Conservation (phyloP, 2,329 filamentous ascomycete genomes). For the Arthrocladium fulminans region DNA sequence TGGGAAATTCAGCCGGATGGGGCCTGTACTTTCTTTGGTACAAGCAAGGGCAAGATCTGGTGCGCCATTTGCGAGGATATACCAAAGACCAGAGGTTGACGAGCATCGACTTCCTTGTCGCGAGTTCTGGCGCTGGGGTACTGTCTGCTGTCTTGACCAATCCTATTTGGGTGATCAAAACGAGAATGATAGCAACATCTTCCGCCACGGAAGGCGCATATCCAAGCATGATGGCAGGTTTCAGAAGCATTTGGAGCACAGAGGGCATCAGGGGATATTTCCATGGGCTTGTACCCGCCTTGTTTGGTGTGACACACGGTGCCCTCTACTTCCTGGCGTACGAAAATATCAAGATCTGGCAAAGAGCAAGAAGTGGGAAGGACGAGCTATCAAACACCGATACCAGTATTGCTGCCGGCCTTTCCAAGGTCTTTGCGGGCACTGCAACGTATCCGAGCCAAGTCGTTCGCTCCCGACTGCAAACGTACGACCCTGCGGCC, state of each 20-base stretch:
- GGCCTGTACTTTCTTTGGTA: constrained; percentile 82
- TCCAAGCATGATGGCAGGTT: constrained; percentile 63
- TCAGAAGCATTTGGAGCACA: constrained; percentile 53
- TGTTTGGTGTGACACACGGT: constrained; percentile 83
- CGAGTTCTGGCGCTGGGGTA: constrained; percentile 61
- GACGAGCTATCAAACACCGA: constrained; percentile 58
- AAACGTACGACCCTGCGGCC: constrained; percentile 59
- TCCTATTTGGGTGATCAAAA: constrained; percentile 97
- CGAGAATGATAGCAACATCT: constrained; percentile 86
- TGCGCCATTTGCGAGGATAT: constrained; percentile 35
- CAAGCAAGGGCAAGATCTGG: constrained; percentile 48
- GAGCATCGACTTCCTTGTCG: constrained; percentile 69
- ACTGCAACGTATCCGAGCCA: constrained; percentile 90
- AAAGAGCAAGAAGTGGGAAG: constrained; percentile 24
- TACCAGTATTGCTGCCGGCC: constrained; percentile 69
- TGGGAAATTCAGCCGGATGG: constrained; percentile 88
- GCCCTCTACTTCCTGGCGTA: constrained; percentile 96
- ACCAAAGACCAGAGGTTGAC: constrained; percentile 23
- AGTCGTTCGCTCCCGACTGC: constrained; percentile 76
- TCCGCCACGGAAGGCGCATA: constrained; percentile 69
- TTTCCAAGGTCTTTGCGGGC: constrained; percentile 82
- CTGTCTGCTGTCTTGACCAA: constrained; percentile 79
- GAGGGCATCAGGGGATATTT: constrained; percentile 81
- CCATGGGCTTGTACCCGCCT: constrained; percentile 69
- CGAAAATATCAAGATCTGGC: constrained; percentile 54